Percentiles rank a stretch among this genome's conserved stretches.
Evolutionary conservation across 495 filamentous ascomycete species (phyloP).

Genomic region (Cairneyella variabilis): DNA sequence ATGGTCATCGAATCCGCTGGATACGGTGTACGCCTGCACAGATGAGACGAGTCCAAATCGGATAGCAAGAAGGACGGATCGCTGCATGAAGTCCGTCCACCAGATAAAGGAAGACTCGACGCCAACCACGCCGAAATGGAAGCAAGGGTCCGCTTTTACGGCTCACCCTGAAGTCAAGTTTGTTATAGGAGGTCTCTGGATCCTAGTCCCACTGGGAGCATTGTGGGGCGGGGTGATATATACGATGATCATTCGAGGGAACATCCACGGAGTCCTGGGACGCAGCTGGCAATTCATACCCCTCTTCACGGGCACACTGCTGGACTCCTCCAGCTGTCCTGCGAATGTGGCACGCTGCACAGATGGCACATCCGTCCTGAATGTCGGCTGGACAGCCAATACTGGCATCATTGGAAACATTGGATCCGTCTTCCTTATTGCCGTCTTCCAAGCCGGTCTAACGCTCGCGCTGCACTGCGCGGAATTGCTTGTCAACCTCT

Average conservation of each 20-base stretch:
- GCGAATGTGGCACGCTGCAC: conserved; percentile 28
- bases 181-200: conserved; percentile 27
- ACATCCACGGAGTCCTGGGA: conserved; percentile 26
- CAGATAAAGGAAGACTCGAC: conserved; percentile 24
- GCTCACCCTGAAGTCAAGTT: conserved; percentile 27
- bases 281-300: conserved; percentile 29
- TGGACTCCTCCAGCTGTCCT: conserved; percentile 5
- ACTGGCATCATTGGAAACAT: conserved; percentile 22
- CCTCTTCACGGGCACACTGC: conserved; percentile 20
- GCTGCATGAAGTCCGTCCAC: conserved; percentile 34
- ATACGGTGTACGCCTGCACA: conserved; percentile 26
- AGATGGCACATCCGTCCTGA: conserved; percentile 32
- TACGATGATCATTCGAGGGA: conserved; percentile 23
- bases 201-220: conserved; percentile 24
- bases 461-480: conserved; percentile 41
- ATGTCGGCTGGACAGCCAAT: conserved; percentile 24
- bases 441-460: conserved; percentile 30
- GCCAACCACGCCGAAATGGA: conserved; percentile 27
- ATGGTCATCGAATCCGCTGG: conserved; percentile 36
- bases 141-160: conserved; percentile 26
- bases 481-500: conserved; percentile 42
- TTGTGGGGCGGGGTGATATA: conserved; percentile 29
- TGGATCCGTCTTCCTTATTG: conserved; percentile 29
- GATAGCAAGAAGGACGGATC: conserved; percentile 21
- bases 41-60: conserved; percentile 21